phyloP scores from a whole-genome alignment of 2,329 filamentous ascomycete genomes.

The Tolypocladium guangdongense region DNA sequence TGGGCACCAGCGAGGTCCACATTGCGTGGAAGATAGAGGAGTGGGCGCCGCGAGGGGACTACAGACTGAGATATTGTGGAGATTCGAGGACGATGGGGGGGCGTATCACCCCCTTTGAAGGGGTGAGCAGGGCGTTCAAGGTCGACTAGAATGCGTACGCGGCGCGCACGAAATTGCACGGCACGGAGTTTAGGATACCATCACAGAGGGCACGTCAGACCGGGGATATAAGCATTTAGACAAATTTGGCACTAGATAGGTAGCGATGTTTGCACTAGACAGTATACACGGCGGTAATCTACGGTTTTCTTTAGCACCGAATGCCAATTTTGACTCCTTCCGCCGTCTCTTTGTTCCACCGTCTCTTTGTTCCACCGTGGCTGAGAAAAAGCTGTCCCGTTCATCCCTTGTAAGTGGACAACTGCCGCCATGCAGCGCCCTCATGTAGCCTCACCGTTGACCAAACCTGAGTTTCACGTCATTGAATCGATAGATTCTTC shows the following conservation, averaged over 20 bases:
- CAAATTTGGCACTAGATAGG: neutral
- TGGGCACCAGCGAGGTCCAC: slow-evolving; percentile 65
- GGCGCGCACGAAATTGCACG: neutral
- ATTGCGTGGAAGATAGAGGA: slow-evolving; percentile 70
- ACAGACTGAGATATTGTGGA: slow-evolving; percentile 71
- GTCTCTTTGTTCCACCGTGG: too few relatives aligned
- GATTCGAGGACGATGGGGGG: slow-evolving; percentile 54
- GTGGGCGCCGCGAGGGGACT: slow-evolving; percentile 48
- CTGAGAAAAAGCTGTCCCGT: too few relatives aligned
- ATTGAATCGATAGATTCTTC: neutral
- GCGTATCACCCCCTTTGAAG: slow-evolving; percentile 56
- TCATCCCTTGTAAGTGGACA: too few relatives aligned
- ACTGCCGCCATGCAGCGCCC: too few relatives aligned
- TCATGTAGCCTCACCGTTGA: too few relatives aligned
- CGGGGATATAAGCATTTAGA: neutral
- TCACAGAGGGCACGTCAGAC: neutral
- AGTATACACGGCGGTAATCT: neutral
- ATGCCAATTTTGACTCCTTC: neutral
- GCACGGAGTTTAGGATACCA: neutral
- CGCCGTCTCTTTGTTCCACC: too few relatives aligned
- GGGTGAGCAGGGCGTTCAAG: slow-evolving; percentile 44
- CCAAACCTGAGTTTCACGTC: neutral
- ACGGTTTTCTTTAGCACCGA: neutral
- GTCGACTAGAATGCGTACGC: slow-evolving; percentile 4
- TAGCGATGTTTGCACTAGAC: neutral